Evolutionary conservation across 2,329 filamentous ascomycete species (phyloP).

Genomic region (Fusarium mexicanum): DNA sequence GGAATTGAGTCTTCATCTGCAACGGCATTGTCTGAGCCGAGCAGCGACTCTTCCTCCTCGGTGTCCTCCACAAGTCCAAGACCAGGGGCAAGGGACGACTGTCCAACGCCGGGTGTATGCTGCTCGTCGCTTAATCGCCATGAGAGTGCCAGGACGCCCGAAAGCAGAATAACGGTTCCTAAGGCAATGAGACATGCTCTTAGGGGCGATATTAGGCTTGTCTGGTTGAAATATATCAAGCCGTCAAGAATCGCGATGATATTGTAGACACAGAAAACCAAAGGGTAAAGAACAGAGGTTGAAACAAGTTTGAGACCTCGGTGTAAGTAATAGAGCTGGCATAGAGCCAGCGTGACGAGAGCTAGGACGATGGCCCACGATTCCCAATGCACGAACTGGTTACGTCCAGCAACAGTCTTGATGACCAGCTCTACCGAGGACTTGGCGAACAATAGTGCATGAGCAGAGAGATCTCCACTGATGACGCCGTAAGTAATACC

Average conservation of each 20-base stretch:
- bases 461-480: constrained; percentile 92
- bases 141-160: constrained; percentile 88
- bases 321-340: constrained; percentile 95
- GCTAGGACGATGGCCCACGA: constrained; percentile 90
- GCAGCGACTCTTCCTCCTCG: constrained; percentile 64
- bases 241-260: constrained; percentile 98
- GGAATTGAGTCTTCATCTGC: constrained; percentile 54
- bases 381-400: constrained; percentile 95
- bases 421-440: constrained; percentile 95
- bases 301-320: constrained; percentile 93
- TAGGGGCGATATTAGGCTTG: constrained; percentile 77
- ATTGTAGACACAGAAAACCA: constrained; percentile 99
- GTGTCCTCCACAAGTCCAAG: constrained; percentile 81
- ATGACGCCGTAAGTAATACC: constrained; percentile 90
- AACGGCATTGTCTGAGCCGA: constrained; percentile 57
- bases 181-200: constrained; percentile 85
- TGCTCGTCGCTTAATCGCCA: constrained; percentile 90
- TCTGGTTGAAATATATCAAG: constrained; percentile 95
- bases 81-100: constrained; percentile 81
- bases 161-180: constrained; percentile 85
- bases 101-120: constrained; percentile 66
- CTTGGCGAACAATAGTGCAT: constrained; percentile 92
- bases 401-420: constrained; percentile 82
- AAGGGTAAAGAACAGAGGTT: constrained; percentile 93
- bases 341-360: constrained; percentile 82